Percentiles rank a stretch among this genome's conserved stretches.
phyloP scores from a whole-genome alignment of 1,139 yeast species.

The Lodderomyces margitis region DNA sequence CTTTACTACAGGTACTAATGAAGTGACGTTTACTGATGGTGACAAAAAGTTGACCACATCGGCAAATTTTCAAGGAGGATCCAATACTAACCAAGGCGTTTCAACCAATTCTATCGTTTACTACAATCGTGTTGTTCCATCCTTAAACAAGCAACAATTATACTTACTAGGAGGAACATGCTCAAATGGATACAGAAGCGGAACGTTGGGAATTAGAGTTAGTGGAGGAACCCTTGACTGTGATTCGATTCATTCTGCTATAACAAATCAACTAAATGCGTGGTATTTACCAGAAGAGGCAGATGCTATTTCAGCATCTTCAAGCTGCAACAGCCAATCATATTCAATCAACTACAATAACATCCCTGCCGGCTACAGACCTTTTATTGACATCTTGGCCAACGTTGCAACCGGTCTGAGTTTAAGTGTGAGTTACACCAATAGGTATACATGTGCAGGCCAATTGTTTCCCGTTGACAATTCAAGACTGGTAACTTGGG shows the following conservation, averaged over 20 bases:
- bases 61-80: conserved; percentile 17
- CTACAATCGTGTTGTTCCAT: conserved; percentile 17
- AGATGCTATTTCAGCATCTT: conserved; percentile 10
- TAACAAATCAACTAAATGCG: conserved; percentile 22
- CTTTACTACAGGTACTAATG: conserved; percentile 24
- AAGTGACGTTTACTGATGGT: conserved; percentile 30
- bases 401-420: conserved; percentile 5
- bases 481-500: conserved; percentile 12
- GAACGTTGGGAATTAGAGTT: conserved; percentile 22
- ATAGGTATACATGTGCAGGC: conserved; percentile 17
- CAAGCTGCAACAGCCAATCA: conserved; percentile 17
- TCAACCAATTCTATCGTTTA: conserved; percentile 8
- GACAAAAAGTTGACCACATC: conserved; percentile 17
- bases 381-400: conserved; percentile 24
- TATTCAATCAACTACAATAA: conserved; percentile 18
- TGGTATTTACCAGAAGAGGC: conserved; percentile 21
- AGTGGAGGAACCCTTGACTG: conserved; percentile 22
- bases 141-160: conserved; percentile 17
- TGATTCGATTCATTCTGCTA: conserved; percentile 18
- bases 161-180: conserved; percentile 23
- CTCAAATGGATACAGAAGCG: conserved; percentile 23
- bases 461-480: neutral
- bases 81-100: conserved; percentile 1
- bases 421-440: conserved; percentile 13
- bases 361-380: conserved; percentile 33